phyloP scores from a whole-genome alignment of 2,329 filamentous ascomycete species.

The Thermothelomyces thermophilus region DNA sequence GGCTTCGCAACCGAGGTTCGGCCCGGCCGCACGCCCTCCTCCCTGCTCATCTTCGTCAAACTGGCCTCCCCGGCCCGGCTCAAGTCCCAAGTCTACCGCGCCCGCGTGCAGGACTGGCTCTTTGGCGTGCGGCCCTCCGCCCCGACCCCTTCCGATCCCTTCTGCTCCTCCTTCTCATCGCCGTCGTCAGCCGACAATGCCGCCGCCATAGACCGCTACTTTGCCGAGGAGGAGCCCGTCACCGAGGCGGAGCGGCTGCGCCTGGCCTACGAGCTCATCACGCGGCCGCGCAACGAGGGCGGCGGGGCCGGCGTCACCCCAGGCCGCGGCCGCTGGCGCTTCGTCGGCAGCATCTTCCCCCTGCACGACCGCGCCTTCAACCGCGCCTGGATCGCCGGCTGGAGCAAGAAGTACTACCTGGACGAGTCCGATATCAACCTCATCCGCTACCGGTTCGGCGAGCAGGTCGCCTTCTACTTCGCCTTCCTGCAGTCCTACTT shows the following conservation, averaged over 20 bases:
- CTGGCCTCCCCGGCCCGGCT: conserved; percentile 70
- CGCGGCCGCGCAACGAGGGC: conserved; percentile 63
- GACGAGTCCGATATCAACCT: conserved; percentile 61
- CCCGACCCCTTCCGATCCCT: conserved; percentile 45
- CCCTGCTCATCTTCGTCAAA: conserved; percentile 76
- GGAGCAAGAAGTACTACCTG: conserved; percentile 65
- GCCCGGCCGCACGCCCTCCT: conserved; percentile 64
- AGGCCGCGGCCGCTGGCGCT: conserved; percentile 61
- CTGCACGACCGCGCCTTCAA: conserved; percentile 74
- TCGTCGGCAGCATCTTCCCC: conserved; percentile 68
- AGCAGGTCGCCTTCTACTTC: conserved; percentile 90
- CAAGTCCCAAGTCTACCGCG: conserved; percentile 74
- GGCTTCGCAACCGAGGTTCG: conserved; percentile 88
- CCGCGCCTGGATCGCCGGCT: conserved; percentile 65
- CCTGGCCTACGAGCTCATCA: conserved; percentile 80
- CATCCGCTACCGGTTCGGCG: conserved; percentile 71
- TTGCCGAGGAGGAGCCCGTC: conserved; percentile 63
- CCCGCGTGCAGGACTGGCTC: conserved; percentile 88
- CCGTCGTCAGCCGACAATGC: too few relatives aligned
- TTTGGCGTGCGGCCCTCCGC: conserved; percentile 75
- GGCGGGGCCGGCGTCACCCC: conserved; percentile 68
- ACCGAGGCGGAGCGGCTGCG: conserved; percentile 84
- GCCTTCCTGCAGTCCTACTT: conserved; percentile 91
- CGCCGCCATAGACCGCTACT: conserved; percentile 56
- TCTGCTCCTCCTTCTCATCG: not conserved